Conservation (phyloP, 345 rosid species). For the Sapria himalayana region DNA sequence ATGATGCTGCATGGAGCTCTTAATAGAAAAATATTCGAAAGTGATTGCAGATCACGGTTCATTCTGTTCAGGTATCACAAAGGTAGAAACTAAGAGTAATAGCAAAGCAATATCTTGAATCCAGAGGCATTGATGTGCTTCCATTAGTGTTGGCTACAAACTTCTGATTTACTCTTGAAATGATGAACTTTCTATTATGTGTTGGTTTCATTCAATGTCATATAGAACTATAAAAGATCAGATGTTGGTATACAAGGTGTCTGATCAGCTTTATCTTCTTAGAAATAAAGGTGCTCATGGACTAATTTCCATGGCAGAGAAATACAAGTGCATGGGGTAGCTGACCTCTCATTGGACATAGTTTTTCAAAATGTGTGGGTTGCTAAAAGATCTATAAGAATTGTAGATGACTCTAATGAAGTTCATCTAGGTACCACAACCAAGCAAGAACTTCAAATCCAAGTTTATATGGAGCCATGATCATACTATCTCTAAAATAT, state of each 20-base stretch:
- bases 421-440: slow-evolving; percentile 87
- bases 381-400: slow-evolving; percentile 55
- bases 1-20: no score
- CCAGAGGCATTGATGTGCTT: no score
- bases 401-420: slow-evolving; percentile 87
- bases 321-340: slow-evolving; percentile 84
- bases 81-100: slow-evolving; percentile 19
- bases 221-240: slow-evolving; percentile 55
- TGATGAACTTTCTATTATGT: background rate
- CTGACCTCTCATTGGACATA: slow-evolving; percentile 61
- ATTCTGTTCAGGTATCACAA: slow-evolving; percentile 68
- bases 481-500: no score
- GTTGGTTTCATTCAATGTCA: slow-evolving; percentile 37
- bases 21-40: slow-evolving; percentile 59
- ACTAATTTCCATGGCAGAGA: slow-evolving; percentile 81
- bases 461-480: no score
- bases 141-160: no score
- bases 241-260: slow-evolving; percentile 81
- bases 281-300: slow-evolving; percentile 81
- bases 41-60: slow-evolving; percentile 78
- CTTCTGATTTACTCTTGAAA: background rate
- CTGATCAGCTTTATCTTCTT: slow-evolving; percentile 68
- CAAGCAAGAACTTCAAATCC: slow-evolving; percentile 51
- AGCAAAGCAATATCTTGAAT: background rate
- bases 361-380: slow-evolving; percentile 79